Conservation (phyloP, 306 rosid species). For the Abrus pulchellus region DNA sequence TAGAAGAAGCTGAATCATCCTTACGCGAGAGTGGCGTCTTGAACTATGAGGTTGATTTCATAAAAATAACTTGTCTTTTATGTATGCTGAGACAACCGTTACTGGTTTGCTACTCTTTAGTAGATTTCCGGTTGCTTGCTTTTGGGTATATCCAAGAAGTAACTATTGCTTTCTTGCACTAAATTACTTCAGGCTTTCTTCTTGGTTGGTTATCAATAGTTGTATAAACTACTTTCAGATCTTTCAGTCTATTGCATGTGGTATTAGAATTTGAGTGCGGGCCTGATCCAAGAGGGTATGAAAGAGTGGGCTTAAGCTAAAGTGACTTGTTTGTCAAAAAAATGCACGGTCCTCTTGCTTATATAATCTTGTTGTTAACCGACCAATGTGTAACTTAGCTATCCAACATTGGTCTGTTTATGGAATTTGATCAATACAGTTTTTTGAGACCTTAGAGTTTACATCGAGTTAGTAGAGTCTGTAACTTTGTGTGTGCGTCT, state of each 20-base stretch:
- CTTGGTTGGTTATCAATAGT: conserved; percentile 23
- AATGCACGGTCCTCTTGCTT: too few relatives aligned
- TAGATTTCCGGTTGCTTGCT: too few relatives aligned
- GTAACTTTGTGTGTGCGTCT: background rate
- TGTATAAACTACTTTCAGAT: conserved; percentile 21
- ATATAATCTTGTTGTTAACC: too few relatives aligned
- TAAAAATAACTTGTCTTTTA: conserved; percentile 28
- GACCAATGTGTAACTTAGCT: too few relatives aligned
- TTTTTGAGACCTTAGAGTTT: background rate
- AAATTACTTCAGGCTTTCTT: conserved; percentile 5
- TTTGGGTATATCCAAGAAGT: conserved; percentile 16
- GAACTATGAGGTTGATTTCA: conserved; percentile 84
- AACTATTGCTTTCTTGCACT: background rate
- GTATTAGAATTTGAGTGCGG: background rate
- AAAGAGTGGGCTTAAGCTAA: too few relatives aligned
- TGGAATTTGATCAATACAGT: background rate
- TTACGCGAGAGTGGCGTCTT: conserved; percentile 81
- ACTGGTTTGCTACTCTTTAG: too few relatives aligned
- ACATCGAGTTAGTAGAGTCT: background rate
- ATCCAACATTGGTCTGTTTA: background rate
- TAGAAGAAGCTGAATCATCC: conserved; percentile 92
- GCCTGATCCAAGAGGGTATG: too few relatives aligned
- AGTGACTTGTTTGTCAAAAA: too few relatives aligned
- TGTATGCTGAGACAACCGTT: background rate
- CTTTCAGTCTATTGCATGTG: conserved; percentile 18